Percentiles rank a stretch among this genome's conserved stretches.
These are phyloP conservation scores for Coemansia sp. DNA, from an alignment of 371 early-diverging fungal species.

Conservation along the genomic window DNA sequence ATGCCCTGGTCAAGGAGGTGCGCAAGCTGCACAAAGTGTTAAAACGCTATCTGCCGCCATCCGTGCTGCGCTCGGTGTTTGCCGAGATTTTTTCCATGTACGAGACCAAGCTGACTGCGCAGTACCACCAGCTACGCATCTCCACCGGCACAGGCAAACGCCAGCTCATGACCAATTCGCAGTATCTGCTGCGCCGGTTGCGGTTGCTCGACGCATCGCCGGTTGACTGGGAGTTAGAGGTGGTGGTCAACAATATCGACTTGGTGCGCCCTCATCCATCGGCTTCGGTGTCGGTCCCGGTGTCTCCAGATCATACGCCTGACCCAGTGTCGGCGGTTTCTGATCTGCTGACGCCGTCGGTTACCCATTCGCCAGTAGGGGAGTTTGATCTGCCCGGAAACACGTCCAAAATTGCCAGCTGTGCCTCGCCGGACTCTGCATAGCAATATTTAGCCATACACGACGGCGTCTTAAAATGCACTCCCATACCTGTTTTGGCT, in stretches of 20 bases:
- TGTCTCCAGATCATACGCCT: neutral
- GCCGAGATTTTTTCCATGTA: slow-evolving; percentile 74
- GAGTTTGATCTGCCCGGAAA: neutral
- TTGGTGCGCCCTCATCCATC: slow-evolving; percentile 39
- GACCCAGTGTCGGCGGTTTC: slow-evolving; percentile 2
- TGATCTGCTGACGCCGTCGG: neutral
- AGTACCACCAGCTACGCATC: slow-evolving; percentile 64
- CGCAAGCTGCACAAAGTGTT: slow-evolving; percentile 87
- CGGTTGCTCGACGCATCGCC: slow-evolving; percentile 70
- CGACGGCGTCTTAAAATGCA: neutral
- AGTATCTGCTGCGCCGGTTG: slow-evolving; percentile 65
- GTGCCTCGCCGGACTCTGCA: too few species aligned
- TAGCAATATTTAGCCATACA: neutral
- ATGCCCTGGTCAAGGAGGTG: slow-evolving; percentile 85
- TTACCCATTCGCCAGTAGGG: neutral
- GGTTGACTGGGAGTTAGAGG: slow-evolving; percentile 73
- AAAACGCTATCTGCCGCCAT: slow-evolving; percentile 70
- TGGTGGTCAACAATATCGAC: slow-evolving; percentile 70
- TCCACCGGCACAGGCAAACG: slow-evolving; percentile 72
- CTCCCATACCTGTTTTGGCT: too few species aligned
- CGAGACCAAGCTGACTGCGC: slow-evolving; percentile 69
- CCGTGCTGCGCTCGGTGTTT: slow-evolving; percentile 68
- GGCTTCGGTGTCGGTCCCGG: neutral
- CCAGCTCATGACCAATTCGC: slow-evolving; percentile 73
- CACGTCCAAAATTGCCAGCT: neutral